Base-by-base conservation (phyloP, 208 protist genomes). In the Acanthamoeba triangularis region DNA sequence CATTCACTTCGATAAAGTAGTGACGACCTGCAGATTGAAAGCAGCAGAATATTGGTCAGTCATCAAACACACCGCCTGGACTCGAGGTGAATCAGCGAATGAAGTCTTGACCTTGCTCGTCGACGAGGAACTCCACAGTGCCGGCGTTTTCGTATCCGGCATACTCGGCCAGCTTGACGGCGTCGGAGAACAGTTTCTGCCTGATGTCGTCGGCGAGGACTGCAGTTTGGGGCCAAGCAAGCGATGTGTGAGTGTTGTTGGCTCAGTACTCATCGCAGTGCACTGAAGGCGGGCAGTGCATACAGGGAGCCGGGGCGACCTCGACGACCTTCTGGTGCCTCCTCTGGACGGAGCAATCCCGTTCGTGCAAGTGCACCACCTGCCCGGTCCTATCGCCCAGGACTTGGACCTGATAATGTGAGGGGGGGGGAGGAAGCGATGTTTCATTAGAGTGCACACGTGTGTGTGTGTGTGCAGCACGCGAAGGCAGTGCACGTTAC, bases 1-100 rank as follows among this genome's bases (percentile, higher is more conserved):
- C 99, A 96, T 99, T 99, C 99, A 99, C 99, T 96, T 99, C 99
- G 97, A 99, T 98, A 90, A 99, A 99, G 97, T 98, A 99, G 97
- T 99, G 99, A 30, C 80, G 63, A 16, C 92, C 94, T 61, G n/a
- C 18, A 76, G 35, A n/a, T n/a, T 8, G 5, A 35, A 72, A 0
- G n/a, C 0, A 35, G 10, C 30, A 72, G 65, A 8, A 72, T n/a
- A n/a, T 33, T n/a, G 4, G 23, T n/a, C 1, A 54, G 13, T 11
- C 49, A 54, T 18, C 49, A 54, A 1, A 54, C 49, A 54, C 49
- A 54, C 49, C 7, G 13, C 1, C 49, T 41, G 37, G 37, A 41
- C 37, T 41, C 37, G 3, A 3, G 37, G 3, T 41, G 37, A 41
- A 41, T 41, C 37, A 41, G 1, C 37, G n/a, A 41, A 2, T 93